Percentiles rank a stretch among this genome's conserved stretches.
These are phyloP conservation scores for Cetraspora pellucida DNA, from an alignment of 192 early-diverging fungal genomes.

Conservation along the genomic window DNA sequence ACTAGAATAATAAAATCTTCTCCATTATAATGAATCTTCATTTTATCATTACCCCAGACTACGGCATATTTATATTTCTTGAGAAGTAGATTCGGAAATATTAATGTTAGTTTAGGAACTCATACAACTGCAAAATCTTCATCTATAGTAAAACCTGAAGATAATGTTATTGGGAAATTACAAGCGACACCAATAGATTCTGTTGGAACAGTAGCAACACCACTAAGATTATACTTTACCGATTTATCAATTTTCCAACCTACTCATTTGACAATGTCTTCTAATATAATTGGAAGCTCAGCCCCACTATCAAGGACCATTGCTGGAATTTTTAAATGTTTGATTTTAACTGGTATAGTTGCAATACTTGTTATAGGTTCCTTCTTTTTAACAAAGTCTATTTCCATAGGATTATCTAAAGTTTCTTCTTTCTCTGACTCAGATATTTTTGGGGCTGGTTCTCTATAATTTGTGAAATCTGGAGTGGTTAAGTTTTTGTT, in stretches of 20 bases:
- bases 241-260: background rate
- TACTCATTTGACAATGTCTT: constrained; percentile 14
- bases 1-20: too few relatives aligned
- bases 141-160: background rate
- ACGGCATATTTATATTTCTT: too few relatives aligned
- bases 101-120: too few relatives aligned
- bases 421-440: constrained; percentile 8
- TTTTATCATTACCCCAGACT: too few relatives aligned
- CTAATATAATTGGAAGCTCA: background rate
- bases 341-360: background rate
- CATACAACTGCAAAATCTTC: too few relatives aligned
- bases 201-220: background rate
- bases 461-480: constrained; percentile 17
- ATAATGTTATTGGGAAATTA: constrained; percentile 2
- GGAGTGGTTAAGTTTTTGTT: too few relatives aligned
- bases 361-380: constrained; percentile 4
- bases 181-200: background rate
- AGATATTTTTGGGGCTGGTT: background rate
- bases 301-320: background rate
- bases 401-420: constrained; percentile 10
- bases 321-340: constrained; percentile 12
- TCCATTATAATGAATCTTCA: too few relatives aligned
- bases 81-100: too few relatives aligned
- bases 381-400: constrained; percentile 23
- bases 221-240: background rate